Base-by-base conservation (phyloP, 176 grass and related monocot genomes). In the Musa itinerans region DNA sequence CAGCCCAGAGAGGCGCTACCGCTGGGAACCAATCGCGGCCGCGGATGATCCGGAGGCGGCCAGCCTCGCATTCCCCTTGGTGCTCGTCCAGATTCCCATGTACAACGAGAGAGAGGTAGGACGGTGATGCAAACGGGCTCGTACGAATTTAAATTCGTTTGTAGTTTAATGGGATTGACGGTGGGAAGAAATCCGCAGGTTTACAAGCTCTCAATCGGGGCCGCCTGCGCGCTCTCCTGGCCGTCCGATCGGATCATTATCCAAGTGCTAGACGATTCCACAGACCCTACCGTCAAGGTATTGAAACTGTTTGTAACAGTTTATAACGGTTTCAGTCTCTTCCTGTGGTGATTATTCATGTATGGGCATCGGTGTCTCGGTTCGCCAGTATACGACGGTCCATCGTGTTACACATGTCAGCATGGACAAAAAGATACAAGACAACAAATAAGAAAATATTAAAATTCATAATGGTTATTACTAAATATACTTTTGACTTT, bases 21-120 rank as follows among this genome's bases (percentile, higher is more conserved):
- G 64, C 16, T 80, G 82, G 53, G 82, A 80, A 52, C 86, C 82
- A 50, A 80, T 93, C 29, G 66, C 43, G n/a, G 65, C 15, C 74
- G 52, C 85, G 49, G 76, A 68, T 69, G 87, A 83, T 24, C 75
- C n/a, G 10, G 83, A 79, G 56, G 77, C 57, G 50, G 74, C 88
- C 65, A 56, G 19, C 52, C 54, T 54, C 21, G 50, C 48, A 54
- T 98, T 87, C 82, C 90, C 90, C 69, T 87, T 91, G 90, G 94
- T 98, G 69, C 90, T 98, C 78, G 88, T 98, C 74, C 94, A 98
- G 84, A 98, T 98, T 73, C 94, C 94, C 80, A 98, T 98, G 94
- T 98, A 89, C 84, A 98, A 98, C 54, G 94, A 98, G 79, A 86
- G 75, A 49, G 88, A 98, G 90, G 94, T 98, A 53, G 79, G 14